Conservation (phyloP, 1,284 basidiomycete species). For the Caloboletus inedulis region DNA sequence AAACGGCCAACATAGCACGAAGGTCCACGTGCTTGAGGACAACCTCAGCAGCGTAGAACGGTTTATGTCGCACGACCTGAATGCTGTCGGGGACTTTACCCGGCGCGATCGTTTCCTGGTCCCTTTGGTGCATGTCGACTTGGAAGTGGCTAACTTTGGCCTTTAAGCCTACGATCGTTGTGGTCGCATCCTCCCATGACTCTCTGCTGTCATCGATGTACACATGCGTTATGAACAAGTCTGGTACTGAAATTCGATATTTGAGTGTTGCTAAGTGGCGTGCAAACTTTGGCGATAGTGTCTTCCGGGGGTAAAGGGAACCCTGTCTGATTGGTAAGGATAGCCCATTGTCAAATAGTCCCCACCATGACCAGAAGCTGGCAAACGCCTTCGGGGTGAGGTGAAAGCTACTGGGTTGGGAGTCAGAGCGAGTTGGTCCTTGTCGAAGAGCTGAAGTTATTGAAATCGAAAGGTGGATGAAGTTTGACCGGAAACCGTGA, state of each 20-base stretch:
- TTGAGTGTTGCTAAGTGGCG: conserved; percentile 90
- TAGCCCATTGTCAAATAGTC: conserved; percentile 77
- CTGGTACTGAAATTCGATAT: conserved; percentile 79
- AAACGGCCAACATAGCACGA: conserved; percentile 76
- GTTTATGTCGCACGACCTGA: conserved; percentile 73
- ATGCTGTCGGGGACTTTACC: conserved; percentile 46
- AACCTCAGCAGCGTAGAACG: conserved; percentile 91
- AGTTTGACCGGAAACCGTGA: conserved; percentile 89
- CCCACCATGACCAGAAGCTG: conserved; percentile 94
- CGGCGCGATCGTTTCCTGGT: conserved; percentile 69
- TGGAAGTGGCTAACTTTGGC: conserved; percentile 79
- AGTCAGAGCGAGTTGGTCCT: conserved; percentile 22
- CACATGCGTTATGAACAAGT: conserved; percentile 83
- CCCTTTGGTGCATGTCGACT: conserved; percentile 91
- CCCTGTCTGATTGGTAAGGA: conserved; percentile 89
- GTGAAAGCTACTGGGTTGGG: conserved; percentile 71
- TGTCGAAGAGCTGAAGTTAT: conserved; percentile 59
- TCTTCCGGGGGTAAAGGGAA: conserved; percentile 70
- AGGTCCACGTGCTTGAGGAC: conserved; percentile 78
- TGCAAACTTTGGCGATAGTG: conserved; percentile 86
- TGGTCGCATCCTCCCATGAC: conserved; percentile 78
- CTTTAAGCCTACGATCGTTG: conserved; percentile 82
- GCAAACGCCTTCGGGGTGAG: conserved; percentile 85
- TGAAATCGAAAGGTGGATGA: conserved; percentile 91
- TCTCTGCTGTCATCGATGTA: conserved; percentile 80